Conservation (phyloP, 805 yeast genomes). For the Pichia nakasei region DNA sequence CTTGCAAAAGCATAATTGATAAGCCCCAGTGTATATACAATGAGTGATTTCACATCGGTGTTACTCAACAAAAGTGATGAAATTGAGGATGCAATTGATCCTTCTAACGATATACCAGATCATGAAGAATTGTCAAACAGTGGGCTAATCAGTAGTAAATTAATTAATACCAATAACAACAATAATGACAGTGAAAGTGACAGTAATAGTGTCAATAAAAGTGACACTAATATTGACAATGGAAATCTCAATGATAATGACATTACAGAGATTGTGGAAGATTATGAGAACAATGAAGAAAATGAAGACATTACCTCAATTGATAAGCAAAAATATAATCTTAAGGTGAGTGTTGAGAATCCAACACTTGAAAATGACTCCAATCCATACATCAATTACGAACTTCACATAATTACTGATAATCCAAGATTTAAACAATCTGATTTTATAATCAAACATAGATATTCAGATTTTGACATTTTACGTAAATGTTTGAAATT, state of each 20-base stretch:
- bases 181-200: too few species aligned
- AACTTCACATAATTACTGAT: constrained; percentile 54
- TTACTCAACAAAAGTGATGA: background rate
- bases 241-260: too few species aligned
- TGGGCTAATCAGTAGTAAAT: too few species aligned
- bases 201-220: background rate
- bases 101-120: too few species aligned
- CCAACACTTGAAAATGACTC: constrained; percentile 70
- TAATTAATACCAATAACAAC: too few species aligned
- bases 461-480: constrained; percentile 82
- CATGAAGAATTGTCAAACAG: too few species aligned
- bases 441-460: constrained; percentile 52
- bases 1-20: background rate
- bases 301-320: too few species aligned
- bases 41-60: constrained; percentile 15
- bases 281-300: too few species aligned
- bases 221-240: background rate
- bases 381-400: constrained; percentile 68
- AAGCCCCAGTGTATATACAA: background rate
- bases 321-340: background rate
- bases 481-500: constrained; percentile 64
- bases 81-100: background rate
- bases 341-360: constrained; percentile 37
- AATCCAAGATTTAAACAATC: constrained; percentile 45
- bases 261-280: too few species aligned